phyloP scores from a whole-genome alignment of 2,329 filamentous ascomycete genomes.

The Diaporthe amygdali region DNA sequence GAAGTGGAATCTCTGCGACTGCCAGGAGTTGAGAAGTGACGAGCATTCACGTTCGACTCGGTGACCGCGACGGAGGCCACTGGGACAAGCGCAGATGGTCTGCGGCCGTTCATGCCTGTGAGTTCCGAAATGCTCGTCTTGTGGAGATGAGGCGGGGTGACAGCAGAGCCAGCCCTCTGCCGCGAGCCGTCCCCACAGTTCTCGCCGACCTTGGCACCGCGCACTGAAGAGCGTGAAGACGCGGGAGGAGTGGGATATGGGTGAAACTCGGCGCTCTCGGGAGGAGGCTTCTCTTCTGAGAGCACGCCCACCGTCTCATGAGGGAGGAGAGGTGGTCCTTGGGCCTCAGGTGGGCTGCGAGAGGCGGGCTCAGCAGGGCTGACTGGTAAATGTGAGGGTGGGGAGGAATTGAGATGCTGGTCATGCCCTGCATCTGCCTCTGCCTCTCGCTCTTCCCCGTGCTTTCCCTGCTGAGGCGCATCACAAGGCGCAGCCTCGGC shows the following conservation, averaged over 20 bases:
- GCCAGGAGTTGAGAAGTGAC: constrained; percentile 72
- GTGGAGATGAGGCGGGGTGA: constrained; percentile 42
- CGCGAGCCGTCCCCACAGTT: constrained; percentile 43
- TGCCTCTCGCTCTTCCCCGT: constrained; percentile 17
- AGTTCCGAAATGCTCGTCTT: constrained; percentile 51
- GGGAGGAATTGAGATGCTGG: constrained; percentile 27
- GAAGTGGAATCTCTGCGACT: constrained; percentile 57
- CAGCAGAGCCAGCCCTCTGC: constrained; percentile 37
- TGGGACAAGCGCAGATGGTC: constrained; percentile 57
- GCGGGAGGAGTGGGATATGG: constrained; percentile 64
- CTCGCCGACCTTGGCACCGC: constrained; percentile 47
- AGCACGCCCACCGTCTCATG: constrained; percentile 42
- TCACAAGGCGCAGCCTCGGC: constrained; percentile 40
- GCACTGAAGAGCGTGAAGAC: constrained; percentile 53
- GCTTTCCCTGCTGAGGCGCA: constrained; percentile 28
- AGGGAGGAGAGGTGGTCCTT: constrained; percentile 41
- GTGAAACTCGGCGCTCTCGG: constrained; percentile 39
- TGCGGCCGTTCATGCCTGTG: constrained; percentile 46
- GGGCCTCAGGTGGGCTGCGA: constrained; percentile 29
- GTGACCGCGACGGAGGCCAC: constrained; percentile 66
- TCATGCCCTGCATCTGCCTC: constrained; percentile 6
- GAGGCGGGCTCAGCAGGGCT: constrained; percentile 30
- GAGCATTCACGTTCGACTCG: constrained; percentile 67
- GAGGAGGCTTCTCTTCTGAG: constrained; percentile 36
- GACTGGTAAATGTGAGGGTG: constrained; percentile 29